phyloP scores from a whole-genome alignment of 1,284 basidiomycete species.

The Crocinoboletus sp. region DNA sequence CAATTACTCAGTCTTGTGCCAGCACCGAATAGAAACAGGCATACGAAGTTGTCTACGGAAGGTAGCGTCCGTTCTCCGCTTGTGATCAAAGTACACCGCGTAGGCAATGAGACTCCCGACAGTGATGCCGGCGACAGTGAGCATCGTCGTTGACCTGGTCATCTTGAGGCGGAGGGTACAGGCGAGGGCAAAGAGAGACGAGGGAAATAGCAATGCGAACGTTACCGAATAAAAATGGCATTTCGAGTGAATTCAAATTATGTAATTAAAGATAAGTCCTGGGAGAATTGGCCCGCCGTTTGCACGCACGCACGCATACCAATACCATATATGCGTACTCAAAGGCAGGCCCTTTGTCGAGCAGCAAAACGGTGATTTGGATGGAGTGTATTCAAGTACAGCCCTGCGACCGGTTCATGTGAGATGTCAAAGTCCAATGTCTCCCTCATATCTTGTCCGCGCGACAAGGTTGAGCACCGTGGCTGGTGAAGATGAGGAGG shows the following conservation, averaged over 20 bases:
- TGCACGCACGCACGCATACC: too few species aligned
- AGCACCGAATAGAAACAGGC: constrained; percentile 34
- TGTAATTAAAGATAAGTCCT: constrained; percentile 17
- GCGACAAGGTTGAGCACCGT: background rate
- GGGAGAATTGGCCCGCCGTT: too few species aligned
- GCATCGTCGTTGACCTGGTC: constrained; percentile 40
- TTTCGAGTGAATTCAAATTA: constrained; percentile 18
- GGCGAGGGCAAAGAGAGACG: background rate
- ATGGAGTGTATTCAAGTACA: too few species aligned
- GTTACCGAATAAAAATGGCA: constrained; percentile 12
- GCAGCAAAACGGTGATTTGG: too few species aligned
- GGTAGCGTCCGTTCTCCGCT: constrained; percentile 78
- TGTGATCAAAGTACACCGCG: constrained; percentile 93
- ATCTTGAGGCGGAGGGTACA: constrained; percentile 28
- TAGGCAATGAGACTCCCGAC: constrained; percentile 70
- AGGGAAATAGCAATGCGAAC: constrained; percentile 2
- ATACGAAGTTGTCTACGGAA: constrained; percentile 90
- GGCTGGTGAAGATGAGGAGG: background rate
- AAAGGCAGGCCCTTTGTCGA: too few species aligned
- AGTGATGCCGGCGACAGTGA: constrained; percentile 67
- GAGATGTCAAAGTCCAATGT: too few species aligned
- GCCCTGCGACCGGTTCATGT: too few species aligned
- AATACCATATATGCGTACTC: too few species aligned
- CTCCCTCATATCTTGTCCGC: too few species aligned
- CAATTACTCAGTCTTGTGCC: constrained; percentile 3